These are phyloP conservation scores for Hansfordia pulvinata DNA, from an alignment of 2,329 filamentous ascomycete species.

Conservation along the genomic window DNA sequence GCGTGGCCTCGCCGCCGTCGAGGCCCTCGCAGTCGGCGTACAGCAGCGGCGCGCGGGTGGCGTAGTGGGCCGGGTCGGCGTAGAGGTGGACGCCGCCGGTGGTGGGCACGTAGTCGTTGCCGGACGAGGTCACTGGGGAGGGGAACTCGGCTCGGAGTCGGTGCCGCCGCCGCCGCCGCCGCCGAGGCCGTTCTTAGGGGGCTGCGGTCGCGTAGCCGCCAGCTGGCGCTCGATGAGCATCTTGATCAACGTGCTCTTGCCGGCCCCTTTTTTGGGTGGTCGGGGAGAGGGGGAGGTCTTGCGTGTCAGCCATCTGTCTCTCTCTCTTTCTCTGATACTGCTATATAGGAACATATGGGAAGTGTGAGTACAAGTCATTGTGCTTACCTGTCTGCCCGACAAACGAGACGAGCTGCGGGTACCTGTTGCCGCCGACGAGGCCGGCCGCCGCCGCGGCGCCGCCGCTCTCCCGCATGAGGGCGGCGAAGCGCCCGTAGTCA, in stretches of 20 bases:
- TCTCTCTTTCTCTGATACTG: too few relatives aligned
- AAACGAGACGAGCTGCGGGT: constrained; percentile 22
- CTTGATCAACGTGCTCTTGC: constrained; percentile 30
- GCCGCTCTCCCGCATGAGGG: constrained; percentile 18
- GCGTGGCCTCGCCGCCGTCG: constrained; percentile 24
- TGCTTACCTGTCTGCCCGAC: constrained; percentile 23
- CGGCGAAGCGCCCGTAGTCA: constrained; percentile 25
- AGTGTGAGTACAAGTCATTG: too few relatives aligned
- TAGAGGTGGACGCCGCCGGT: constrained; percentile 34
- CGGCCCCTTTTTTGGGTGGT: too few relatives aligned
- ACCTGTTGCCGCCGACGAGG: constrained; percentile 6
- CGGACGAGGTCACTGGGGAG: constrained; percentile 22
- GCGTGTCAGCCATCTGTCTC: too few relatives aligned
- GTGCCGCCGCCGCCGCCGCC: constrained; percentile 6
- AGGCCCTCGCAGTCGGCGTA: constrained; percentile 35
- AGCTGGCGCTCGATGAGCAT: constrained; percentile 28
- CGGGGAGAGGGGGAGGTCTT: too few relatives aligned
- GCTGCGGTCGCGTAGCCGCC: too few relatives aligned
- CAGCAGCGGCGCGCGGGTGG: constrained; percentile 21
- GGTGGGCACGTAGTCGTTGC: constrained; percentile 24
- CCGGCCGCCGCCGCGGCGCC: too few relatives aligned
- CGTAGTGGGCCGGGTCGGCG: constrained; percentile 23
- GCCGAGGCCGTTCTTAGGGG: too few relatives aligned
- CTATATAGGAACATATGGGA: too few relatives aligned
- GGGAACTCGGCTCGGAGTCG: constrained; percentile 12